Evolutionary conservation across 306 rosid species (phyloP), one percentile per base, ranked within the genome.

Genomic region (Rubus parviflorus): DNA sequence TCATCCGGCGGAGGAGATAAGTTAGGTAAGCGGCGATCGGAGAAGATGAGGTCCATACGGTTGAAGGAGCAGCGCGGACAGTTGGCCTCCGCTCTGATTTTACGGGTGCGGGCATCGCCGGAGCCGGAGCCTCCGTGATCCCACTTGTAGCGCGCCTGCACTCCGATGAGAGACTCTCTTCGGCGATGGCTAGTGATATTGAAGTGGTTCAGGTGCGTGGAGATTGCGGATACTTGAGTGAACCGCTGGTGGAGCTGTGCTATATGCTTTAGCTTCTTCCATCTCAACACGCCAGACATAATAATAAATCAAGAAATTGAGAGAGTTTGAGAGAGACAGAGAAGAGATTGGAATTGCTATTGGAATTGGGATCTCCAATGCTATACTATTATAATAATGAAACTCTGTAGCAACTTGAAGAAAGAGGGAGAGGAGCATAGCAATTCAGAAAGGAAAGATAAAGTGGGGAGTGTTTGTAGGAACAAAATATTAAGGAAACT

Each of bases 141-240:
- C 98, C 98, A 94, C 75, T 94, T 94, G 82, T 89, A 84, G 42
- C 98, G 85, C 76, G 88, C 94, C 83, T 94, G 98, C 30, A 89
- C 86, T 45, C 92, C 92, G 67, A 86, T 73, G 4, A 86, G 78
- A 16, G 88, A 71, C 62, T 86, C 93, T 0, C 92, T 83, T 7
- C 89, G 89, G 57, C 97, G 86, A 68, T 79, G 82, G 8, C 35
- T 68, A 42, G 85, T 76, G 40, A 86, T 76, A 16, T 68, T 81
- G 57, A 86, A 83, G 40, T 85, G 86, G 76, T 81, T 87, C 72
- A 85, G 64, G 63, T 86, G 93, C 47, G 94, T 86, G 35, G 94
- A 84, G 74, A 87, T 85, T 54, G 92, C 78, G 8, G 63, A 75
- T 5, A 78, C 81, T 75, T 75, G 90, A 62, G 64, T 80, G 72